These are phyloP conservation scores for Hyphopichia wangnamkhiaoensis DNA, from an alignment of 1,139 yeast species.

Conservation along the genomic window DNA sequence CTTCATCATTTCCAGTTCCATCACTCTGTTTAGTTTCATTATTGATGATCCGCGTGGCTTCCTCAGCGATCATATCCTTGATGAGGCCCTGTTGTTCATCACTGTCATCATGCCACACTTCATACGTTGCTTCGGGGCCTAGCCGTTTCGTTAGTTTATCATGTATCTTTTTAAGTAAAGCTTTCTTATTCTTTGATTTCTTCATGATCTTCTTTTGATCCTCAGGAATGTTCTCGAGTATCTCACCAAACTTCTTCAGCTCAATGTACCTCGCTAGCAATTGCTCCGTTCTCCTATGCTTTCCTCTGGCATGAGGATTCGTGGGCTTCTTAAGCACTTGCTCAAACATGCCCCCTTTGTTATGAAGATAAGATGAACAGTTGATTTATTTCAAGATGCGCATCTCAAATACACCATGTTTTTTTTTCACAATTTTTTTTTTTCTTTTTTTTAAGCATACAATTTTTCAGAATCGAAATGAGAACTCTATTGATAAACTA, in stretches of 20 bases:
- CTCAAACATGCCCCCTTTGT: too few relatives aligned
- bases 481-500: constrained; percentile 4
- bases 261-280: constrained; percentile 22
- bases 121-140: constrained; percentile 41
- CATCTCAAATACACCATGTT: too few relatives aligned
- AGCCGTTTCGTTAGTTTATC: constrained; percentile 14
- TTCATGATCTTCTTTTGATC: constrained; percentile 11
- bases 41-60: neutral
- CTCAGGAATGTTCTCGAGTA: constrained; percentile 11
- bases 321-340: too few relatives aligned
- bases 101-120: constrained; percentile 32
- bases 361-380: too few relatives aligned
- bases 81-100: constrained; percentile 8
- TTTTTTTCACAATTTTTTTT: too few relatives aligned
- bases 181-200: constrained; percentile 15
- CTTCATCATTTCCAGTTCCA: constrained; percentile 12
- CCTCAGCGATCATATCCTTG: constrained; percentile 5
- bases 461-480: too few relatives aligned
- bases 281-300: neutral
- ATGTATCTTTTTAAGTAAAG: constrained; percentile 15
- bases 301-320: neutral
- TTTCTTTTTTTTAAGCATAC: neutral
- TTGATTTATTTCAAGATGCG: too few relatives aligned
- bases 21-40: constrained; percentile 6
- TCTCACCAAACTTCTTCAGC: constrained; percentile 15